phyloP scores from a whole-genome alignment of 2,329 filamentous ascomycete genomes.

The Penicillium expansum region DNA sequence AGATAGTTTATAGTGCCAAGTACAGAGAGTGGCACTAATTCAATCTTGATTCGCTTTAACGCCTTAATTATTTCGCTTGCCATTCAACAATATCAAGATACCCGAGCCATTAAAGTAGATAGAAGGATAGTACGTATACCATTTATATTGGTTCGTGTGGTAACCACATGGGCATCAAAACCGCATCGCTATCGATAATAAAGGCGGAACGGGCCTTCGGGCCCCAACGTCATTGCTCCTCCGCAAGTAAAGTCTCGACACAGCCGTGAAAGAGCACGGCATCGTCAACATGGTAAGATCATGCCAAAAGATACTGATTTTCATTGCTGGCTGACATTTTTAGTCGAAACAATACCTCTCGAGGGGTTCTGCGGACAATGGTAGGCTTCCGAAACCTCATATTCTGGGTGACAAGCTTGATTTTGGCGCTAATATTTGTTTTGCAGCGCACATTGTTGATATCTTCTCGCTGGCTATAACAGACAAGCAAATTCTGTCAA shows the following conservation, averaged over 20 bases:
- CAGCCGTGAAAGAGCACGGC: neutral
- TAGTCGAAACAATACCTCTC: slow-evolving; percentile 99
- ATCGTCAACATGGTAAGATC: neutral
- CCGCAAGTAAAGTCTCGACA: slow-evolving; percentile 3
- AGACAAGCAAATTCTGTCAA: slow-evolving; percentile 70
- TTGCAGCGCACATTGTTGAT: slow-evolving; percentile 72
- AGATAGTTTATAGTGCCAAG: neutral
- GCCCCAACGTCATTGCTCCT: slow-evolving; percentile 9
- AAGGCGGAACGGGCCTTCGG: slow-evolving; percentile 1
- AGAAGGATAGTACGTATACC: no score
- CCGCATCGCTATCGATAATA: no score
- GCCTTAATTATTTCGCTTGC: neutral
- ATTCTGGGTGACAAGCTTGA: neutral
- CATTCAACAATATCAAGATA: neutral
- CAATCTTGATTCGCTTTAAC: neutral
- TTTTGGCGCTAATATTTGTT: slow-evolving; percentile 27
- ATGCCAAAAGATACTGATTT: slow-evolving; percentile 7
- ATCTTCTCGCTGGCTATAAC: slow-evolving; percentile 82
- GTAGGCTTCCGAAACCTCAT: slow-evolving; percentile 47
- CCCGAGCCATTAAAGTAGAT: neutral
- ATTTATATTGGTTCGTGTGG: no score
- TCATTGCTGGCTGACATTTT: slow-evolving; percentile 6
- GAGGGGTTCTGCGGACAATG: slow-evolving; percentile 83
- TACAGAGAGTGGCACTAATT: neutral
- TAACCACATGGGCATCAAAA: no score